phyloP scores from a whole-genome alignment of 129 eudicot species.

The Silybum marianum region DNA sequence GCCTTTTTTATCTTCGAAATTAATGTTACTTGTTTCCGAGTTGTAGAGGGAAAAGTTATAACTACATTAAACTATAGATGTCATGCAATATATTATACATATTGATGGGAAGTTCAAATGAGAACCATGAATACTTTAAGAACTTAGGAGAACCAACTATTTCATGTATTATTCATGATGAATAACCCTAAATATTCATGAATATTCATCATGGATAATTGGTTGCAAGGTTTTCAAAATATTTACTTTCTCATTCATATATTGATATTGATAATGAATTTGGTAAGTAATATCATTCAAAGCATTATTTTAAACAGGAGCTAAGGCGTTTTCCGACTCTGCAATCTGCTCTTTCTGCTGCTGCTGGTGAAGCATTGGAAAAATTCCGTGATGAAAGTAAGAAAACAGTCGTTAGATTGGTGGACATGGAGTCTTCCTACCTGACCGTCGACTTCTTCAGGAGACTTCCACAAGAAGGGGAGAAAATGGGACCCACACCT shows the following conservation, averaged over 20 bases:
- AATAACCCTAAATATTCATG: background rate
- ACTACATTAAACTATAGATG: background rate
- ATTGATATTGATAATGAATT: background rate
- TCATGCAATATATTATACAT: background rate
- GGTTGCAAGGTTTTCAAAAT: background rate
- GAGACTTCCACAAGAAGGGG: constrained; percentile 75
- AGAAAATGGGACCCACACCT: constrained; percentile 10
- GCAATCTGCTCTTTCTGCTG: constrained; percentile 66
- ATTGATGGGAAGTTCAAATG: background rate
- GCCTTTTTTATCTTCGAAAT: background rate
- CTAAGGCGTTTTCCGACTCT: constrained; percentile 68
- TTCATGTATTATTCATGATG: background rate
- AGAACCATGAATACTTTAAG: background rate
- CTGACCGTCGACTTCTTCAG: constrained; percentile 79
- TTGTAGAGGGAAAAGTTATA: background rate
- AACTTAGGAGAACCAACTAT: background rate
- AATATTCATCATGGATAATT: background rate
- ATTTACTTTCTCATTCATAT: background rate
- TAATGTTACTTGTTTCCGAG: background rate
- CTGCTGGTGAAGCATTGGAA: constrained; percentile 70
- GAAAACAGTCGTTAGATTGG: constrained; percentile 68
- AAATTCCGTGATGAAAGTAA: constrained; percentile 71
- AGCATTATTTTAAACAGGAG: constrained; percentile 44
- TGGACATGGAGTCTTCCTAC: constrained; percentile 81
- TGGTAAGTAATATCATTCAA: background rate